Evolutionary conservation across 768 basidiomycete genomes (phyloP).

Genomic region (Grammothele lineata): DNA sequence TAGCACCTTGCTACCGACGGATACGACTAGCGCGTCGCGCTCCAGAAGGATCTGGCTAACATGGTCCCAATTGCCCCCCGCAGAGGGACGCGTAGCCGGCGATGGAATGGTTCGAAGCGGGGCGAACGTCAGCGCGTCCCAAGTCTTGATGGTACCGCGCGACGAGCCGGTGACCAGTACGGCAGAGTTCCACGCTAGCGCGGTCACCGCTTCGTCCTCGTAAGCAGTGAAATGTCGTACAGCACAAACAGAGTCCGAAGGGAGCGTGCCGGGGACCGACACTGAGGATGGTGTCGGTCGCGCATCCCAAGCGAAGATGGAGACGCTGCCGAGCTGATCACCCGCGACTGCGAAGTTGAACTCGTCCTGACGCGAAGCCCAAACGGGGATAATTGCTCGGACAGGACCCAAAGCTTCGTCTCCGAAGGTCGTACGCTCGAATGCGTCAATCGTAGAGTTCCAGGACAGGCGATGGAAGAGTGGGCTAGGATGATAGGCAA

Average conservation of each 20-base stretch:
- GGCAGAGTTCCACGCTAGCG: constrained; percentile 56
- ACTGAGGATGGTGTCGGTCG: background rate
- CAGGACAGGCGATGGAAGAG: constrained; percentile 50
- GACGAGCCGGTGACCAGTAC: constrained; percentile 65
- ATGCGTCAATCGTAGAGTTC: constrained; percentile 22
- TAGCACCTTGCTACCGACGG: constrained; percentile 57
- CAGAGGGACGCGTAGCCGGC: constrained; percentile 28
- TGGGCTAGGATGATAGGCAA: constrained; percentile 45
- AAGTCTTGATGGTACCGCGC: constrained; percentile 53
- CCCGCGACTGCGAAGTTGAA: constrained; percentile 57
- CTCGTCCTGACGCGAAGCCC: constrained; percentile 33
- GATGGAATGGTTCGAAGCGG: constrained; percentile 51
- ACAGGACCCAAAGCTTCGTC: constrained; percentile 48
- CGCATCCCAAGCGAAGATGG: constrained; percentile 51
- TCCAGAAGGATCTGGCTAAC: constrained; percentile 58
- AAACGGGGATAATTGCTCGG: constrained; percentile 47
- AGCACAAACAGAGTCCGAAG: constrained; percentile 25
- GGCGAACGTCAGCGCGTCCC: constrained; percentile 62
- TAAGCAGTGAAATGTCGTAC: constrained; percentile 57
- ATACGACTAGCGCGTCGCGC: constrained; percentile 52
- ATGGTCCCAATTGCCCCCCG: constrained; percentile 33
- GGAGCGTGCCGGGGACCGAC: background rate
- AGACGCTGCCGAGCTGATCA: constrained; percentile 60
- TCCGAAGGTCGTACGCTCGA: constrained; percentile 44
- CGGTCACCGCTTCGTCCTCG: constrained; percentile 58